Conservation (phyloP, 305 asterid genomes). For the Ruellia speciosa region DNA sequence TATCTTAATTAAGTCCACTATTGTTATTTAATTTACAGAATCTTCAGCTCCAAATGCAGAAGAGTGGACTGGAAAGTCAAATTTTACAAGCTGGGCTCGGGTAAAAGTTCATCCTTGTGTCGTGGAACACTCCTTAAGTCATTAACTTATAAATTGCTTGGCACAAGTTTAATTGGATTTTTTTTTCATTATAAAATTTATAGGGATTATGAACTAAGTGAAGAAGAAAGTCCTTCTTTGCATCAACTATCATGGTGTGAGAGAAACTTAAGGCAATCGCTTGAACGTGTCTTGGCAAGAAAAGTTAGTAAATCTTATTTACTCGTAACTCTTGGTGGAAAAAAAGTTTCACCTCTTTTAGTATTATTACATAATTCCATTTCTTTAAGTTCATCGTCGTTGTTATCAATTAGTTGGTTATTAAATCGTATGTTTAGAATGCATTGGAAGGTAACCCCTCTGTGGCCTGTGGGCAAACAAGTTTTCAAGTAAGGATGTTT, state of each 20-base stretch:
- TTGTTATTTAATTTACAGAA: slow-evolving; percentile 27
- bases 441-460: slow-evolving; percentile 10
- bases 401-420: background rate
- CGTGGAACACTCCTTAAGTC: background rate
- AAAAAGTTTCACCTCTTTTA: background rate
- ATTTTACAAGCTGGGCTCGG: slow-evolving; percentile 41
- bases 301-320: slow-evolving; percentile 24
- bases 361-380: background rate
- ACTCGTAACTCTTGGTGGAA: background rate
- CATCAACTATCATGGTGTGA: slow-evolving; percentile 55
- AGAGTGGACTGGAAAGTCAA: slow-evolving; percentile 34
- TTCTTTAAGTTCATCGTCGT: background rate
- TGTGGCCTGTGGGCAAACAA: slow-evolving; percentile 8
- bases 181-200: background rate
- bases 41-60: slow-evolving; percentile 44
- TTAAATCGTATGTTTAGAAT: slow-evolving; percentile 5
- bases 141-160: background rate
- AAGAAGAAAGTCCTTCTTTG: slow-evolving; percentile 42
- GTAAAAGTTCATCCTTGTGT: slow-evolving; percentile 21
- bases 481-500: slow-evolving; percentile 13
- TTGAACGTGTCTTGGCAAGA: slow-evolving; percentile 28
- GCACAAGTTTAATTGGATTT: background rate
- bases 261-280: slow-evolving; percentile 38
- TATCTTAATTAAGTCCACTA: background rate
- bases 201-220: slow-evolving; percentile 43